Evolutionary conservation across 371 early-diverging fungal genomes (phyloP), one percentile per base, ranked within the genome.

Genomic region (Apophysomyces sp.): DNA sequence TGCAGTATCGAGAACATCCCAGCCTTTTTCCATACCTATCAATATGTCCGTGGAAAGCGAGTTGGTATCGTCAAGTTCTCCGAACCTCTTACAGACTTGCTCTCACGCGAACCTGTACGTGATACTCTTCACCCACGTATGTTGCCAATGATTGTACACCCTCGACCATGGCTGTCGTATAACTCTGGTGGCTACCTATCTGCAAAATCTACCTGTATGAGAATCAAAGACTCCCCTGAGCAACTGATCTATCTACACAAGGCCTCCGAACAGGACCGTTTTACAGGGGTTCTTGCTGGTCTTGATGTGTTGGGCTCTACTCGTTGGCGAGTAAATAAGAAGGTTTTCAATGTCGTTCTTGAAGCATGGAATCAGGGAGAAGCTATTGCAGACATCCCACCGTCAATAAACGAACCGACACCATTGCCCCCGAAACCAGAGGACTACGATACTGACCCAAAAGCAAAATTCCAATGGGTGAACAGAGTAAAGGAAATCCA

Each of bases 81-180:
- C 64, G 84, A 81, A 55, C 77, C 78, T 4, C 79, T 97, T 37
- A 80, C 87, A 1, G 89, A 94, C 36, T 66, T 92, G 57, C 76
- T 97, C 16, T 74, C 87, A 21, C 71, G 70, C 31, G 89, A 89
- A 31, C 84, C 89, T 12, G 71, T 90, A 24, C 75, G 79, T 13
- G 84, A 88, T 29, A 81, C 85, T 4, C 74, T 92, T 24, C 87
- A 87, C 55, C 92, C 97, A 0, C 88, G 93, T 37, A 72, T 89
- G 27, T 78, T 98, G 30, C 99, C 99, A 21, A 98, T 98, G 99
- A 71, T 98, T 41, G 91, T 97, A 2, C 89, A 88, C 31, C 99
- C 99, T 51, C 86, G 88, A 0, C 97, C 98, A 7, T 98, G 99
- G 99, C 61, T 95, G n/a, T 85, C 90, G 0, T 90, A 86, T 66